These are phyloP conservation scores for Austroboletus festivus DNA, from an alignment of 768 basidiomycete species.

Conservation along the genomic window DNA sequence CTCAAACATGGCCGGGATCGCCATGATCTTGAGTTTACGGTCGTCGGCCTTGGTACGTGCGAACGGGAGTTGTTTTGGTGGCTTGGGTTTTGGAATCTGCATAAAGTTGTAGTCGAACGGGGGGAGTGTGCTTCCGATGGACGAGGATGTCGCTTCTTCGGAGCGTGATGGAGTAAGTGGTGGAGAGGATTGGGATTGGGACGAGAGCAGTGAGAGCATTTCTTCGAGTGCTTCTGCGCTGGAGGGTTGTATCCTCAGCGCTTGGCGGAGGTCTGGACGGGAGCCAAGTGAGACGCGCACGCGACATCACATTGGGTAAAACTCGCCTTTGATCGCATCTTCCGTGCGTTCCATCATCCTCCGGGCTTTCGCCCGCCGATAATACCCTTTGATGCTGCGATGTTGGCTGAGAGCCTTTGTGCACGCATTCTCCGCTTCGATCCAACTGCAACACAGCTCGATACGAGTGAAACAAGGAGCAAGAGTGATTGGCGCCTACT, in stretches of 20 bases:
- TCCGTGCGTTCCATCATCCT: slow-evolving; percentile 54
- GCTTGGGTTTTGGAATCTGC: slow-evolving; percentile 40
- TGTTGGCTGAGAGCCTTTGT: slow-evolving; percentile 63
- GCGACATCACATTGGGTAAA: neutral
- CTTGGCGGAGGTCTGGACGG: slow-evolving; percentile 54
- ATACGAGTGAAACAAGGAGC: slow-evolving; percentile 8
- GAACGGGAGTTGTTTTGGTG: slow-evolving; percentile 51
- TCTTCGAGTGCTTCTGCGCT: slow-evolving; percentile 62
- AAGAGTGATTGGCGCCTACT: slow-evolving; percentile 45
- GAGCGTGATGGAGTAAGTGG: slow-evolving; percentile 9
- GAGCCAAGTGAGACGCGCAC: slow-evolving; percentile 2
- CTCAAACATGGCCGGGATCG: slow-evolving; percentile 44
- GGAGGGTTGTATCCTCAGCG: slow-evolving; percentile 59
- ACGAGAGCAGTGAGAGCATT: slow-evolving; percentile 39
- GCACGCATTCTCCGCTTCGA: slow-evolving; percentile 69
- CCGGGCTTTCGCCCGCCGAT: slow-evolving; percentile 64
- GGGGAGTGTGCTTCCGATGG: slow-evolving; percentile 21
- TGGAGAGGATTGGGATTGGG: slow-evolving; percentile 14
- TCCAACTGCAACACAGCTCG: slow-evolving; percentile 48
- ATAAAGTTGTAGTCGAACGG: slow-evolving; percentile 30
- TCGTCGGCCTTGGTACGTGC: slow-evolving; percentile 48
- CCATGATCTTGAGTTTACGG: slow-evolving; percentile 49
- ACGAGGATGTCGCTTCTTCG: slow-evolving; percentile 30
- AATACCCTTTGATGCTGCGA: slow-evolving; percentile 66
- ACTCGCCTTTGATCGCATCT: slow-evolving; percentile 62